Base-by-base conservation (phyloP, 2,329 filamentous ascomycete genomes). In the Alternaria conjuncta region DNA sequence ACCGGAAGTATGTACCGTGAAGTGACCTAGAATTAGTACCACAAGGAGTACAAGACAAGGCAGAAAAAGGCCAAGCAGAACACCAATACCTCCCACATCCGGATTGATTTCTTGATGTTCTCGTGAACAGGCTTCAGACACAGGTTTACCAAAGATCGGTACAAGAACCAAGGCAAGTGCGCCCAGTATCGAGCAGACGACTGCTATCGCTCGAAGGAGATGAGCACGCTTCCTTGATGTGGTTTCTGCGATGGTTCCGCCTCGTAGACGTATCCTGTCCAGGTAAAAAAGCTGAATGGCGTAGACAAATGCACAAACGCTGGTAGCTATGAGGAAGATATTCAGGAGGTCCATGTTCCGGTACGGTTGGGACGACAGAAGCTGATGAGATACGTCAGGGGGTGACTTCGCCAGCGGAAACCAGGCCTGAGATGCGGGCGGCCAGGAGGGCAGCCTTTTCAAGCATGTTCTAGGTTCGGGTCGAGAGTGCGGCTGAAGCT, bases 201-300 rank as follows among this genome's bases (percentile, higher is more conserved):
- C 43, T 7, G 18, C 18, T 13, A 11, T 11, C 18, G 2, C 20
- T 21, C 3, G 12, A 1, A 45, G 43, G 6, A 8, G 18, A 1
- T 6, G 6, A 4, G 43, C 43, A 12, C 43, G 43, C n/a, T 18
- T 41, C 1, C 36, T 41, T 0, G n/a, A 41, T 18, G 4, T 41
- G 11, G 0, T 0, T 1, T 41, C 36, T 41, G 4, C 8, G 0
- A 41, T 0, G 2, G 3, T 18, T 3, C 2, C 36, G 36, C 5
- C 2, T 1, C 1, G 15, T 18, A n/a, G n/a, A n/a, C 36, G 36
- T 41, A 3, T 3, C 0, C 0, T 18, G n/a, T 41, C n/a, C 36
- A 41, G 1, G 9, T 41, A 41, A 0, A 41, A 15, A 0, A 41
- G 0, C 0, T 41, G 15, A 41, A 41, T 0, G 0, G 36, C 18